phyloP scores from a whole-genome alignment of 345 rosid species.

The Noccaea caerulescens region DNA sequence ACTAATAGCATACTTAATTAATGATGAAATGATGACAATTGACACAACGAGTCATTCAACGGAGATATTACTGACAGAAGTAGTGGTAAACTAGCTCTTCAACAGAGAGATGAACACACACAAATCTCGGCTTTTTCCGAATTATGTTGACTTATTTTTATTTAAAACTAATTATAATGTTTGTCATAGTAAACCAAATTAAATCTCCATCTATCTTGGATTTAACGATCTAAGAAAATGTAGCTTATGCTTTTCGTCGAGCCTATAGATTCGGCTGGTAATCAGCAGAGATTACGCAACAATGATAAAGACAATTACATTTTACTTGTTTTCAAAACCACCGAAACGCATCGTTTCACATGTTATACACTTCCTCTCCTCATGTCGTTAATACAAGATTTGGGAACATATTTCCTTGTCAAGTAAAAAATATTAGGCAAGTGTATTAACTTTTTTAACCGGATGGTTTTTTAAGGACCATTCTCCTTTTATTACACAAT shows the following conservation, averaged over 20 bases:
- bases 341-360: not conserved
- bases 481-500: too few species aligned
- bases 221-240: not conserved
- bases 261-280: not conserved
- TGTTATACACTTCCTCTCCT: too few species aligned
- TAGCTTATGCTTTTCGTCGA: not conserved
- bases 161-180: not conserved
- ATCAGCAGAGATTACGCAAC: not conserved
- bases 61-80: not conserved
- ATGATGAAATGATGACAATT: constrained; percentile 1
- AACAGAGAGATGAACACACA: not conserved
- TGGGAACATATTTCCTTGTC: too few species aligned
- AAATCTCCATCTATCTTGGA: not conserved
- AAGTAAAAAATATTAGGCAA: too few species aligned
- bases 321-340: not conserved
- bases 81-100: not conserved
- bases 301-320: not conserved
- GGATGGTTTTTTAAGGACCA: too few species aligned
- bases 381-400: too few species aligned
- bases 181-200: not conserved
- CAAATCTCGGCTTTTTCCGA: not conserved
- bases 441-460: too few species aligned
- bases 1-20: constrained; percentile 13
- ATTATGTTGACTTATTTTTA: not conserved
- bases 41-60: not conserved